Conservation (phyloP, 2,329 filamentous ascomycete species). For the Cordyceps javanica region DNA sequence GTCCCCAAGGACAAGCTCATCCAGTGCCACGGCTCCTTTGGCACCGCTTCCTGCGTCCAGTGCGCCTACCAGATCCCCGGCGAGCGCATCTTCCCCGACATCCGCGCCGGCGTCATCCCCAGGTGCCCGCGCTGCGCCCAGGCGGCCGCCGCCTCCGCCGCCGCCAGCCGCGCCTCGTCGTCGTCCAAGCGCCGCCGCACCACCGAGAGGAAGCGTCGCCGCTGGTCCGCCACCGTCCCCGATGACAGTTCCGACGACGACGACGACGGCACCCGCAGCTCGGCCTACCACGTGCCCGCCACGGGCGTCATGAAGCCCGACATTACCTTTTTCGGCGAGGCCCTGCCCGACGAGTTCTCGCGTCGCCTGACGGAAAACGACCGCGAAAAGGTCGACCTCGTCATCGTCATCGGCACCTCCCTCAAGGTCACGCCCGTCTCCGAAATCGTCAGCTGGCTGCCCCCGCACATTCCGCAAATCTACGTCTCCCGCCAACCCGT, state of each 20-base stretch:
- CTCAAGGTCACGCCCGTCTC: conserved; percentile 94
- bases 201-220: conserved; percentile 29
- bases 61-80: conserved; percentile 71
- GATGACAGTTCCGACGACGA: conserved; percentile 36
- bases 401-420: conserved; percentile 93
- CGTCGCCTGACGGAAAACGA: conserved; percentile 76
- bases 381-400: conserved; percentile 72
- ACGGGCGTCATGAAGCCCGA: conserved; percentile 91
- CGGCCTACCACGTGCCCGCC: conserved; percentile 50
- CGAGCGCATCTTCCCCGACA: conserved; percentile 71
- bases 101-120: conserved; percentile 70
- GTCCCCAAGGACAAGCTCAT: conserved; percentile 76
- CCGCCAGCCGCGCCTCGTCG: conserved; percentile 17
- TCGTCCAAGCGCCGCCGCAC: conserved; percentile 36
- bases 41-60: conserved; percentile 80
- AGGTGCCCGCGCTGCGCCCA: conserved; percentile 67
- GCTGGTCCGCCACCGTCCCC: conserved; percentile 24
- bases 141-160: conserved; percentile 33
- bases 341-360: conserved; percentile 77
- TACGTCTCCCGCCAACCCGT: conserved; percentile 85
- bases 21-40: conserved; percentile 95
- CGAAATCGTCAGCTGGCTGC: conserved; percentile 78
- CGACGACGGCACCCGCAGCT: conserved; percentile 26
- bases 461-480: conserved; percentile 76
- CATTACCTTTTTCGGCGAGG: conserved; percentile 96